Evolutionary conservation across 345 rosid genomes (phyloP), one percentile per base, ranked within the genome.

Genomic region (Geranium brycei): DNA sequence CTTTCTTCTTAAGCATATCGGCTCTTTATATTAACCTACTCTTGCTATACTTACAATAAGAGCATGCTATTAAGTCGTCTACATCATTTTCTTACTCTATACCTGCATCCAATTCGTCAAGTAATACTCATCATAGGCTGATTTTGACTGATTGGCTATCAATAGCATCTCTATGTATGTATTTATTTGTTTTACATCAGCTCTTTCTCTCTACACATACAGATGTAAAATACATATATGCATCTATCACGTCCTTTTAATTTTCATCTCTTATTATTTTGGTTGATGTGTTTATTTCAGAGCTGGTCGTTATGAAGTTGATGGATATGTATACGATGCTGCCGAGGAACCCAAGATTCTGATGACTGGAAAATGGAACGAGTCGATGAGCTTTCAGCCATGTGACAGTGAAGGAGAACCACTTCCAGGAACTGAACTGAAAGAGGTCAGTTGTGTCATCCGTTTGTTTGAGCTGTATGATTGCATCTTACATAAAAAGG

Each of bases 281-380:
- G 15, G 53, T 47, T 47, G 14, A 6, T 47, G 53, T 47, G 14
- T 63, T 71, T 68, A 14, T 74, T 64, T 64, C 84, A 88, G 95
- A 55, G 68, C 95, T 71, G 91, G 91, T 67, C 86, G 95, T n/a
- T 88, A 81, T 73, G 95, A 88, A 75, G 91, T 88, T 64, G 95
- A 88, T 71, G 95, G 91, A 35, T 88, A 88, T 60, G 89, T 86
- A 17, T 88, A 86, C 68, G 82, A 80, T 64, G 87, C 91, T 17
- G 80, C 76, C 5, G 91, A 88, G 75, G 95, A 86, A 69, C 91
- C 95, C n/a, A 85, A 83, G 66, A 66, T 88, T 73, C 73, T 88
- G 85, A 82, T 88, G 85, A 88, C 89, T 2, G 95, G 95, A 67
- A 85, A 88, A 73, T 86, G 91, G 91, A 86, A 86, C 57, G 84